These are phyloP conservation scores for Stemphylium vesicarium DNA, from an alignment of 2,329 filamentous ascomycete species.

Conservation along the genomic window DNA sequence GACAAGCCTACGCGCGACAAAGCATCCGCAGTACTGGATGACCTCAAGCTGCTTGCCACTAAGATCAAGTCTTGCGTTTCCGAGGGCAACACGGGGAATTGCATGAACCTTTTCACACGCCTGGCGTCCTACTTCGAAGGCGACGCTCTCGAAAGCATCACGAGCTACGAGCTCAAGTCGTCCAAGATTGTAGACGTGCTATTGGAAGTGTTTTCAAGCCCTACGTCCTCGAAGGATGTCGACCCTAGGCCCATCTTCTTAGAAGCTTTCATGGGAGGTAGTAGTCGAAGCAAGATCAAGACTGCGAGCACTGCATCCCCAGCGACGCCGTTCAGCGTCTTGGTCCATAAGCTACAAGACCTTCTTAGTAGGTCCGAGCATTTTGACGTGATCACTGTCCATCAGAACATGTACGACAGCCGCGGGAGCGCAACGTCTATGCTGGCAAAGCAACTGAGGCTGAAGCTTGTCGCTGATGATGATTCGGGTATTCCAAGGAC, in stretches of 20 bases:
- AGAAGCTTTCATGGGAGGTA: constrained; percentile 86
- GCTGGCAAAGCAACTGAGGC: constrained; percentile 91
- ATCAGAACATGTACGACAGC: constrained; percentile 89
- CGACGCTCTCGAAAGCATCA: constrained; percentile 89
- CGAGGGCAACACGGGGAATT: constrained; percentile 52
- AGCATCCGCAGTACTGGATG: constrained; percentile 75
- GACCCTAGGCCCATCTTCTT: constrained; percentile 84
- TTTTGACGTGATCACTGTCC: constrained; percentile 95
- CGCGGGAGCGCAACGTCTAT: constrained; percentile 92
- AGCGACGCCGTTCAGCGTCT: constrained; percentile 83
- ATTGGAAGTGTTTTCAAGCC: constrained; percentile 76
- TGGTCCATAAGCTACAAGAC: constrained; percentile 95
- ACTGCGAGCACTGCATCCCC: constrained; percentile 71
- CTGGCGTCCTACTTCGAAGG: constrained; percentile 86
- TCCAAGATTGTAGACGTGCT: constrained; percentile 88
- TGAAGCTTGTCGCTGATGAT: constrained; percentile 88
- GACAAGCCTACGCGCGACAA: constrained; percentile 78
- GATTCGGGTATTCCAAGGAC: constrained; percentile 86
- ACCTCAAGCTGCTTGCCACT: constrained; percentile 72
- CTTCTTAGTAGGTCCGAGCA: constrained; percentile 95
- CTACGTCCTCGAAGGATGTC: constrained; percentile 59
- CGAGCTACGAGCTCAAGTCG: constrained; percentile 89
- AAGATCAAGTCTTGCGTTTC: constrained; percentile 77
- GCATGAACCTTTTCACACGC: constrained; percentile 71
- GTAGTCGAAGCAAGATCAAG: constrained; percentile 65